Evolutionary conservation across 176 grass and related monocot genomes (phyloP).

Genomic region (Secale cereale): DNA sequence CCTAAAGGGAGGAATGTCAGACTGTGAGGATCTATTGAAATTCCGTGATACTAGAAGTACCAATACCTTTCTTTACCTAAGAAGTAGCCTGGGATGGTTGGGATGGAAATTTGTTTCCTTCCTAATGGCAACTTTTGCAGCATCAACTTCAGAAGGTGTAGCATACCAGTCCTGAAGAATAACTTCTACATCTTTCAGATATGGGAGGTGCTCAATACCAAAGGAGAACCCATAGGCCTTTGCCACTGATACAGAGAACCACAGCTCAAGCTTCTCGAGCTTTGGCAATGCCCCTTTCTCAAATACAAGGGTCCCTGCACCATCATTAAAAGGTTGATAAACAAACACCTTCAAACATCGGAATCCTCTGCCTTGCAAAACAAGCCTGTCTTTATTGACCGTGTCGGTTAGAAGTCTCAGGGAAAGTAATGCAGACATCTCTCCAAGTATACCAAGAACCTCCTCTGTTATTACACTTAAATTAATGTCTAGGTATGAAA

Average conservation of each 20-base stretch:
- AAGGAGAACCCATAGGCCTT: not conserved
- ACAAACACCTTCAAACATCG: not conserved
- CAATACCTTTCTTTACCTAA: no score
- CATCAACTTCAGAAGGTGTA: not conserved
- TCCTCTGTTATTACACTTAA: not conserved
- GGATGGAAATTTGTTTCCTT: not conserved
- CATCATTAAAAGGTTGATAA: not conserved
- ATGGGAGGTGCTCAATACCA: not conserved
- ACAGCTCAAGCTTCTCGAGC: not conserved
- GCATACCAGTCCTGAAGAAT: rapidly evolving
- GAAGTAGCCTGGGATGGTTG: not conserved
- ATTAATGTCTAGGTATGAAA: not conserved
- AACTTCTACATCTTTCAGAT: not conserved
- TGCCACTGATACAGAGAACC: not conserved
- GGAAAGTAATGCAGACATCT: not conserved
- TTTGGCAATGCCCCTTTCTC: not conserved
- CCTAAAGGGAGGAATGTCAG: no score
- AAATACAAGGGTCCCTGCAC: not conserved
- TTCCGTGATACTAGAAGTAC: no score
- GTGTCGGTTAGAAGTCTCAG: not conserved
- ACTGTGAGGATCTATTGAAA: no score
- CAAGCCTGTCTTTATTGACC: not conserved
- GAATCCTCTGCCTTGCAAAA: not conserved
- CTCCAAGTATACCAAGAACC: not conserved
- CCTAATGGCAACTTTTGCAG: not conserved